Percentiles rank a stretch among this genome's conserved stretches.
These are phyloP conservation scores for Rubroboletus pulcherrimus DNA, from an alignment of 768 basidiomycete genomes.

Conservation along the genomic window DNA sequence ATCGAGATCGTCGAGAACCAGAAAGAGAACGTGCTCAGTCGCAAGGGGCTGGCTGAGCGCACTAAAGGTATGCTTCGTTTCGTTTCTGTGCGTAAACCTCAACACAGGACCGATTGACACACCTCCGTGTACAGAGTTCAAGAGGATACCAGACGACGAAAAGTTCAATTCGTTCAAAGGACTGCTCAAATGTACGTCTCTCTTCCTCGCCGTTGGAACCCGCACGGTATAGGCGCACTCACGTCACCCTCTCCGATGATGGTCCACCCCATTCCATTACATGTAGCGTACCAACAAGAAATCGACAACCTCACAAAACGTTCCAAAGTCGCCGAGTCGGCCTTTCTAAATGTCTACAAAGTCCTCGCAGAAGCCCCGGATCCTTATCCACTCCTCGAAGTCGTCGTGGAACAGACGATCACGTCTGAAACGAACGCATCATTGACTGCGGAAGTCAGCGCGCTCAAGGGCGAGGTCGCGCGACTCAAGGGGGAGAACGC, in stretches of 20 bases:
- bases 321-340: constrained; percentile 88
- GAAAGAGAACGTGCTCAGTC: constrained; percentile 92
- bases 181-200: constrained; percentile 70
- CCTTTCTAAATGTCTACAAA: constrained; percentile 96
- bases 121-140: constrained; percentile 67
- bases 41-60: constrained; percentile 92
- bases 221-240: not conserved
- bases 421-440: constrained; percentile 44
- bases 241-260: no score
- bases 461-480: constrained; percentile 71
- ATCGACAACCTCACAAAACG: constrained; percentile 94
- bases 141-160: constrained; percentile 87
- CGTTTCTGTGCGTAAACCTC: not conserved
- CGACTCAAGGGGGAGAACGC: constrained; percentile 78
- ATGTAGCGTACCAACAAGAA: constrained; percentile 87
- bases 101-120: not conserved
- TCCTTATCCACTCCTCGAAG: constrained; percentile 94
- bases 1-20: constrained; percentile 97
- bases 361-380: constrained; percentile 95
- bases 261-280: not conserved
- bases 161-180: constrained; percentile 87
- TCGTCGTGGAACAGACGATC: constrained; percentile 93
- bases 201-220: not conserved
- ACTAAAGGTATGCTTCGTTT: constrained; percentile 67
- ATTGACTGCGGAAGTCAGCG: constrained; percentile 60